Evolutionary conservation across 179 eudicot species (phyloP), one percentile per base, ranked within the genome.

Genomic region (Actinidia arguta): DNA sequence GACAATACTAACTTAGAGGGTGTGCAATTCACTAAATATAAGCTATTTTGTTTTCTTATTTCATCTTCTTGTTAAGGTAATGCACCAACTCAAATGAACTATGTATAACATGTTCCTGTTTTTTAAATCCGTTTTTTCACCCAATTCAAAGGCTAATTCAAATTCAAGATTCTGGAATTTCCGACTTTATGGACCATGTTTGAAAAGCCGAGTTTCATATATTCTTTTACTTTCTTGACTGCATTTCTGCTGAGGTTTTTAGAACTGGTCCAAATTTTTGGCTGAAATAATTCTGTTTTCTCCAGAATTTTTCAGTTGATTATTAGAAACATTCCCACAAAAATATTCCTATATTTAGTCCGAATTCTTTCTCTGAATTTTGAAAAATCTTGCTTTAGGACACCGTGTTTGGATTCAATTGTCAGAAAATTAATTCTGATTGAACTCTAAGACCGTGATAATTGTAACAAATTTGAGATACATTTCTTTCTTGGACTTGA

Each of bases 241-340:
- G 50, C 22, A 68, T 39, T 42, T 17, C 22, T 13, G 25, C 52
- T 71, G 54, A n/a, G 11, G 46, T 71, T 39, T 46, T 48, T 31
- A 46, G 27, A 46, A 71, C 52, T 46, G 55, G 55, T 22, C 55
- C 55, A 71, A 39, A 46, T n/a, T 71, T 71, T 71, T 71, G 54
- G 46, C 46, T 46, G 75, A 47, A 47, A 13, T 47, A 71, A n/a
- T 10, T 47, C 31, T 27, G n/a, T 68, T 22, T 71, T 47, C 25
- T 64, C 36, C 42, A 9, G 42, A 13, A 25, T 64, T 22, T 71
- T 24, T 27, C 55, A 47, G 55, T n/a, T 4, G 75, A 24, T 20
- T 18, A 71, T 46, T 46, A 42, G 52, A 10, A 39, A 71, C 8
- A 20, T 47, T 46, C 22, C 16, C 22, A 39, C 4, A 39, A 42